A percentile compares a stretch with the other conserved stretches of the same genome.
phyloP scores from a whole-genome alignment of 305 asterid genomes.

The Petunia hybrid region DNA sequence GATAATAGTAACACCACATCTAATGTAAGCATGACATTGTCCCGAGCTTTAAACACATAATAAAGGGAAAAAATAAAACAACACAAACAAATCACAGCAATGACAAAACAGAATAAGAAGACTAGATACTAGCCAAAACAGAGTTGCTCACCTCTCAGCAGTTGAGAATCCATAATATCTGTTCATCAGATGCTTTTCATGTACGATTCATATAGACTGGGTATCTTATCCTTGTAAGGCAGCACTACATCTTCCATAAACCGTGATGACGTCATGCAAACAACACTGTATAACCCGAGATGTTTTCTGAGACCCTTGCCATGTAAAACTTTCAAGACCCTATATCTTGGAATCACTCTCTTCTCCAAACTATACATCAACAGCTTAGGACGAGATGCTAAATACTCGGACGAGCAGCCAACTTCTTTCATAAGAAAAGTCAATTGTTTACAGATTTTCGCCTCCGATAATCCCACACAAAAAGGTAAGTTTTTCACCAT shows the following conservation, averaged over 20 bases:
- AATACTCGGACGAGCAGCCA: not conserved
- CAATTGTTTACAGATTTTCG: conserved; percentile 6
- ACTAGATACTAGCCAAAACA: not conserved
- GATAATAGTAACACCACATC: not conserved
- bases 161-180: not conserved
- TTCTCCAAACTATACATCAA: conserved; percentile 37
- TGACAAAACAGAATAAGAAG: not conserved
- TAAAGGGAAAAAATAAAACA: too few relatives aligned
- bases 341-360: conserved; percentile 31
- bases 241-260: conserved; percentile 24
- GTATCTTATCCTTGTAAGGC: conserved; percentile 37
- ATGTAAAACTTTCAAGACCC: conserved; percentile 18
- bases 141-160: conserved; percentile 5
- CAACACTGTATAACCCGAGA: not conserved
- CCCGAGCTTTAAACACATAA: not conserved
- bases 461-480: conserved; percentile 24
- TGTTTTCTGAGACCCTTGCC: conserved; percentile 32
- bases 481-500: conserved; percentile 12
- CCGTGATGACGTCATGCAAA: not conserved
- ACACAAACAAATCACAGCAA: not conserved
- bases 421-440: conserved; percentile 20
- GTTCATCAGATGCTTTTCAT: not conserved
- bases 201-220: conserved; percentile 30
- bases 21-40: not conserved
- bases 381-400: conserved; percentile 22